Conservation (phyloP, 495 filamentous ascomycete species). For the Xylaria intraflava region DNA sequence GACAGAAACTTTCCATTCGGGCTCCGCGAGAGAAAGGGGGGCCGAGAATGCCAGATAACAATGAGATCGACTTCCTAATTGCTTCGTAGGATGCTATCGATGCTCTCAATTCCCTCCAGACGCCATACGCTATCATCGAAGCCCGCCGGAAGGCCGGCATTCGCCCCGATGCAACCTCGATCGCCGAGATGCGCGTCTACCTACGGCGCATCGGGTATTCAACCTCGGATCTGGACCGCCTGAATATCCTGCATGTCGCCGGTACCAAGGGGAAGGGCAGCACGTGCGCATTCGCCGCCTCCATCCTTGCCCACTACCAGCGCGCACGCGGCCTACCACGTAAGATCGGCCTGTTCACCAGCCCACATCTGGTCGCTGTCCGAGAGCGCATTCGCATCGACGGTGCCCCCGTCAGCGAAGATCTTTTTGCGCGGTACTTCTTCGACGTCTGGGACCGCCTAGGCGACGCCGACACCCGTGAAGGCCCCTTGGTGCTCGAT, state of each 20-base stretch:
- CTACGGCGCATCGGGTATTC: constrained; percentile 67
- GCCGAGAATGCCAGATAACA: background rate
- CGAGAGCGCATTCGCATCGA: constrained; percentile 85
- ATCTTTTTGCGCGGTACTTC: constrained; percentile 75
- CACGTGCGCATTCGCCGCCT: constrained; percentile 62
- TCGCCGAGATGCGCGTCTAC: constrained; percentile 74
- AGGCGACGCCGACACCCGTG: constrained; percentile 33
- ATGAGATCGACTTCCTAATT: constrained; percentile 1
- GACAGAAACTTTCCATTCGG: background rate
- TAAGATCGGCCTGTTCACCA: constrained; percentile 80
- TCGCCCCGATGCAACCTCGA: constrained; percentile 57
- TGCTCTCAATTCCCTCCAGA: constrained; percentile 84
- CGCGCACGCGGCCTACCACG: constrained; percentile 25
- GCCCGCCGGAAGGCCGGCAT: constrained; percentile 63
- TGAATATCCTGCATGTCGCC: constrained; percentile 78
- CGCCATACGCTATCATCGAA: constrained; percentile 73
- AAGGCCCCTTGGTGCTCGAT: constrained; percentile 19
- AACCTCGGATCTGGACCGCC: constrained; percentile 63
- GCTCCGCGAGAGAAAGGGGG: background rate
- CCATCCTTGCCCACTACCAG: constrained; percentile 42
- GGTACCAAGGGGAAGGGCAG: constrained; percentile 93
- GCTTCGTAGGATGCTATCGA: constrained; percentile 65
- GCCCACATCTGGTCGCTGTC: constrained; percentile 80
- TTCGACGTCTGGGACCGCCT: constrained; percentile 84
- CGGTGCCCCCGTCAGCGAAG: constrained; percentile 64